A percentile compares a stretch with the other conserved stretches of the same genome.
Evolutionary conservation across 139 green algal species (phyloP).

Genomic region (Chlorella sp.): DNA sequence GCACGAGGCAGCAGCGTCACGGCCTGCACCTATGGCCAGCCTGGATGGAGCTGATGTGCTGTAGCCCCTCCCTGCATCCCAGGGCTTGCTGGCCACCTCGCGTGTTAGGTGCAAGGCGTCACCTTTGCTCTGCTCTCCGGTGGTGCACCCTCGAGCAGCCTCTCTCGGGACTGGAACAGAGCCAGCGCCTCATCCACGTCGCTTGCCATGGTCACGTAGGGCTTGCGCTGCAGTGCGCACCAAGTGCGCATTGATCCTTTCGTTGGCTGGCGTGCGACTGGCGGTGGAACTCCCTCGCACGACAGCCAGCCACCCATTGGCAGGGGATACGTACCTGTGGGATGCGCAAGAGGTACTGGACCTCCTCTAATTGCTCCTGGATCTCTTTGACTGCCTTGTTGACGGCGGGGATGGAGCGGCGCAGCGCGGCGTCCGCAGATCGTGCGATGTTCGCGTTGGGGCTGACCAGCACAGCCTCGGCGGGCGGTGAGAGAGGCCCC

Average conservation of each 20-base stretch:
- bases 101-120: neutral
- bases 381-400: conserved; percentile 60
- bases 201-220: conserved; percentile 67
- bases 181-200: conserved; percentile 33
- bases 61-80: neutral
- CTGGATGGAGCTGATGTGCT: no score
- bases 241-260: neutral
- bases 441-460: conserved; percentile 63
- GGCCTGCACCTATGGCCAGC: neutral
- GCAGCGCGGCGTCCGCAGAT: conserved; percentile 55
- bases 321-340: conserved; percentile 40
- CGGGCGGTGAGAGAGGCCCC: conserved; percentile 7
- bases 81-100: neutral
- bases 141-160: conserved; percentile 39
- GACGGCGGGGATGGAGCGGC: conserved; percentile 69
- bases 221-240: conserved; percentile 45
- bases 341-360: conserved; percentile 76
- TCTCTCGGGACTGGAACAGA: conserved; percentile 1
- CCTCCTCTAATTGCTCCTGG: conserved; percentile 42
- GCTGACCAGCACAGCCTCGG: conserved; percentile 57
- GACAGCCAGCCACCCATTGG: neutral
- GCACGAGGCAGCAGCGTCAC: neutral
- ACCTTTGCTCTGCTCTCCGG: neutral
- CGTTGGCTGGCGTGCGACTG: neutral
- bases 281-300: no score